phyloP scores from a whole-genome alignment of 2,329 filamentous ascomycete genomes.

The Passalora sequoiae region DNA sequence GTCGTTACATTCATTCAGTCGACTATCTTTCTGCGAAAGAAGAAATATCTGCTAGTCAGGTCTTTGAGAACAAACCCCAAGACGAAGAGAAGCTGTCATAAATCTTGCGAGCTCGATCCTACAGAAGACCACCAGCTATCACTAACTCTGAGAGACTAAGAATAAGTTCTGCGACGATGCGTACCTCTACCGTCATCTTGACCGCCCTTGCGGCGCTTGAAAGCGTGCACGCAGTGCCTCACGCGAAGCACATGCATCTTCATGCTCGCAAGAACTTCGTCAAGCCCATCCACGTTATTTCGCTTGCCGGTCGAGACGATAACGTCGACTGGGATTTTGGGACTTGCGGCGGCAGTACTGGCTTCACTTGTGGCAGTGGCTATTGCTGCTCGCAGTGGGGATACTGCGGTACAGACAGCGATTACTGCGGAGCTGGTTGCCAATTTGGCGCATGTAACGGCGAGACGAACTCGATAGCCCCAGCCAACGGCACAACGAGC shows the following conservation, averaged over 20 bases:
- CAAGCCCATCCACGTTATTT: too few species aligned
- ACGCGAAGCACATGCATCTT: slow-evolving; percentile 11
- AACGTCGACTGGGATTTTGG: slow-evolving; percentile 14
- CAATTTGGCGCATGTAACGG: slow-evolving; percentile 21
- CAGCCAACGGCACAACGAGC: slow-evolving; percentile 1
- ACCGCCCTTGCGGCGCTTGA: not conserved
- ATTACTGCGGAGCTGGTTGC: slow-evolving; percentile 27
- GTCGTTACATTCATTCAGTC: slow-evolving; percentile 8
- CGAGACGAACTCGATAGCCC: slow-evolving; percentile 4
- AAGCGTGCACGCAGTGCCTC: slow-evolving; percentile 11
- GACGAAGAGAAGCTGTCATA: not conserved
- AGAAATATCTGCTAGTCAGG: slow-evolving; percentile 8
- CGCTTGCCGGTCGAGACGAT: slow-evolving; percentile 18
- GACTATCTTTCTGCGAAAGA: slow-evolving; percentile 4
- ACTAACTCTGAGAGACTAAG: not conserved
- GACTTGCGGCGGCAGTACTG: slow-evolving; percentile 20
- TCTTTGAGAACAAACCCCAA: not conserved
- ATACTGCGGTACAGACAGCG: slow-evolving; percentile 21
- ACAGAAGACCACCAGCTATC: not conserved
- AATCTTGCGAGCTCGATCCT: too few species aligned
- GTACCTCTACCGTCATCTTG: slow-evolving; percentile 7
- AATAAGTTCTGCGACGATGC: slow-evolving; percentile 10
- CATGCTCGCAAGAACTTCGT: slow-evolving; percentile 11
- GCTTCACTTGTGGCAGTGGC: slow-evolving; percentile 18
- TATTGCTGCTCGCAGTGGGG: slow-evolving; percentile 25